Base-by-base conservation (phyloP, 345 rosid species). In the Heritiera littoralis region DNA sequence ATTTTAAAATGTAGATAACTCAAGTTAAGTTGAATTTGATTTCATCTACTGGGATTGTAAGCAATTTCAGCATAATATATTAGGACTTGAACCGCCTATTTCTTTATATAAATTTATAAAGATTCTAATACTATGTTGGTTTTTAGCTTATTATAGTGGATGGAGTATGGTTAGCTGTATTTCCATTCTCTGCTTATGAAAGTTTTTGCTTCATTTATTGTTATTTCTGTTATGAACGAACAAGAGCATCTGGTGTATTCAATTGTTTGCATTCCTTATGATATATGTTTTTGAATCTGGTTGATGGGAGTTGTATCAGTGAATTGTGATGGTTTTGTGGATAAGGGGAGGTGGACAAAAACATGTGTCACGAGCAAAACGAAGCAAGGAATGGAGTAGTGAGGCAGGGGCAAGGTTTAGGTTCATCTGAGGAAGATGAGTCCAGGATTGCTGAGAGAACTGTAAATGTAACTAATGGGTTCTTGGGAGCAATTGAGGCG, bases 371-470 rank as follows among this genome's bases (percentile, higher is more conserved):
- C 56, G 88, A 86, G 70, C 85, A 86, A 83, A 85, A 83, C 59
- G 88, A 83, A 80, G 84, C 70, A 7, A 79, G 48, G 61, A 79
- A 86, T 78, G 84, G 86, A 80, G 77, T 84, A 72, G 83, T 74
- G 55, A 80, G 81, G 43, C 82, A 83, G 56, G 84, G 84, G 32
- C 91, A 80, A 64, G 86, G 80, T 74, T 81, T 71, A 43, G 90
- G 81, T 66, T 89, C 87, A 77, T 84, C 89, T 0, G 88, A 86
- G 72, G 90, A 88, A 85, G 88, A 80, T 60, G 87, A 81, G 41
- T 83, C 87, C 17, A 85, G 87, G 86, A 84, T 77, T 67, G 84
- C 73, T 78, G 83, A 66, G 74, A 81, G 79, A 3, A 56, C 74
- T 79, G 74, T 63, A 60, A 72, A 83, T 80, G 85, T 79, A 59